Base-by-base conservation (phyloP, 73 alveolate genomes). In the Paramecium sonneborni region DNA sequence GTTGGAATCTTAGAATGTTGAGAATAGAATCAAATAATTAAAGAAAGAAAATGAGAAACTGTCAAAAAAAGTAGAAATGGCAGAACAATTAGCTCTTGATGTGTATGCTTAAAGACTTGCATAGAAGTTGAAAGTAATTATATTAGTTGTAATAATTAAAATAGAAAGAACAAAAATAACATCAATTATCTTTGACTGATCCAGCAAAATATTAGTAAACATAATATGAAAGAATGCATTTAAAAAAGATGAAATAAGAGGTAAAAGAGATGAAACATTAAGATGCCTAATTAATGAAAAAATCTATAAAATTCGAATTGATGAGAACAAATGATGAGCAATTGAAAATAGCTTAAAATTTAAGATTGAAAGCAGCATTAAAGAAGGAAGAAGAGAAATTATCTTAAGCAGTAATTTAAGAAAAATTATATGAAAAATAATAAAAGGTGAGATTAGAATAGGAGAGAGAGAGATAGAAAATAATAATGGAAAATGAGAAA, bases 21-120 rank as follows among this genome's bases (percentile, higher is more conserved):
- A 32, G 21, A 74, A 74, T 74, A 74, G 87, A 74, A 74, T 74
- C 39, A 35, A 28, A 21, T 38, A 74, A 74, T 1, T 74, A 43
- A 35, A n/a, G 58, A 28, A 74, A 30, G 87, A 74, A 24, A 74
- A 38, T 30, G 87, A 74, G 87, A 74, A 74, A 74, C 87, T 74
- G 87, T 32, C 58, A 38, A 74, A 74, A 35, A 74, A 74, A 74
- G 46, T 74, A 35, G 62, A 74, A 37, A 32, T 35, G 58, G 57
- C 87, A 11, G 87, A 74, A 35, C 34, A 74, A 35, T 32, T 74
- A 23, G 57, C 87, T 3, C 46, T 74, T 30, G 87, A 74, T 74
- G 58, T 74, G 39, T 74, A 74, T 74, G 87, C 87, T 20, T 38
- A 23, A 20, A 37, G 46, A 74, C 46, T 74, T 30, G 87, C 26